Percentiles rank a stretch among this genome's conserved stretches.
Conservation (phyloP, 768 basidiomycete species). For the Suillus hirtellus region DNA sequence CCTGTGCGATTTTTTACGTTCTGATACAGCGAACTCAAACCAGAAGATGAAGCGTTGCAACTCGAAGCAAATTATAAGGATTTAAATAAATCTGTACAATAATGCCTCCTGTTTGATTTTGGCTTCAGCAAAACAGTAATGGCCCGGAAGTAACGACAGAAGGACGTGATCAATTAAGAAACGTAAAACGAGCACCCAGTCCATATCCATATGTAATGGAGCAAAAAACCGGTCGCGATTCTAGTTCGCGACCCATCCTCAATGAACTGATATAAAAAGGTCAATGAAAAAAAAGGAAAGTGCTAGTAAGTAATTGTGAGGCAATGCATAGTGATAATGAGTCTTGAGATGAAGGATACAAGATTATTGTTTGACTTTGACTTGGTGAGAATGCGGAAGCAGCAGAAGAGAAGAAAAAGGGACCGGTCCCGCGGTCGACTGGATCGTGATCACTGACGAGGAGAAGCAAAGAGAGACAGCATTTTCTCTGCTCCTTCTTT, state of each 20-base stretch:
- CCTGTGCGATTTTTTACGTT: too few species aligned
- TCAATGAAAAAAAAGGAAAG: slow-evolving; percentile 12
- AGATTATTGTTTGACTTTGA: slow-evolving; percentile 20
- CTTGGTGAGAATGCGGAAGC: not conserved
- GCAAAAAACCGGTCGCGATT: slow-evolving; percentile 17
- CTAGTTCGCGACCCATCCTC: slow-evolving; percentile 26
- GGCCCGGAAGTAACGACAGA: slow-evolving; percentile 28
- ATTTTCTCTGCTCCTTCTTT: slow-evolving; percentile 88
- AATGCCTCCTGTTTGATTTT: too few species aligned
- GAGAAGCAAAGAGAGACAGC: slow-evolving; percentile 77
- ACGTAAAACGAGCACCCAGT: slow-evolving; percentile 25
- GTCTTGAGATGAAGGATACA: slow-evolving; percentile 23
- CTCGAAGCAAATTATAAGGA: too few species aligned
- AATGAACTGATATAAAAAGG: slow-evolving; percentile 14
- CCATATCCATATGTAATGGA: slow-evolving; percentile 28
- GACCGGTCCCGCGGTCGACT: slow-evolving; percentile 25
- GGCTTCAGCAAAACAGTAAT: slow-evolving; percentile 29
- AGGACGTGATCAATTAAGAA: slow-evolving; percentile 29
- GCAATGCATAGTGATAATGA: slow-evolving; percentile 34
- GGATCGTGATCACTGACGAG: slow-evolving; percentile 45
- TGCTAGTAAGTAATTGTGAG: slow-evolving; percentile 23
- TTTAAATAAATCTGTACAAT: too few species aligned
- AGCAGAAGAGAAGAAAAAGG: slow-evolving; percentile 7
- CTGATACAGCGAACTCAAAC: too few species aligned
- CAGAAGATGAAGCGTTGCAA: too few species aligned